Evolutionary conservation across 2,329 filamentous ascomycete species (phyloP), one percentile per base, ranked within the genome.

Genomic region (Fusarium sp.): DNA sequence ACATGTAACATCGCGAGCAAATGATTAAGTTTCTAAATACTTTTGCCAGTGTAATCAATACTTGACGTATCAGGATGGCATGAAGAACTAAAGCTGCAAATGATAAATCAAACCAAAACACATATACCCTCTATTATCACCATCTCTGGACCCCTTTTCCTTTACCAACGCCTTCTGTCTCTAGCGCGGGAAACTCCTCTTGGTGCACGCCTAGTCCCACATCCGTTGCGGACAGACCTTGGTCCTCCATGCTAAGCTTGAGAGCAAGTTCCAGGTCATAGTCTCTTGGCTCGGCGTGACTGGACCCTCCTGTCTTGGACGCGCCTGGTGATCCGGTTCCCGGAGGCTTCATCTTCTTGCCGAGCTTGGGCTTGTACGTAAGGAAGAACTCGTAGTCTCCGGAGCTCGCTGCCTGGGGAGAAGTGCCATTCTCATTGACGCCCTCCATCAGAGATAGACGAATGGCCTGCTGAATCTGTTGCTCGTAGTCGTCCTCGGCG

Each of bases 381-480:
- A 89, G 80, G 15, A 84, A 80, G 48, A 86, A 84, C 39, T 87
- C 85, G 63, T 84, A 86, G 17, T 85, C 85, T 18, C 82, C 81
- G 10, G 81, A 82, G 63, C 81, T 84, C 63, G 81, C 80, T 22
- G 77, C 84, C 11, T 74, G 79, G 0, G 85, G 82, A 5, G 84
- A 85, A 43, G 82, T 79, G 2, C 80, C 82, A 3, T 75, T 72
- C 28, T 86, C 85, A 54, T 86, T 83, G 38, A 83, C 82, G 7
- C 83, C 83, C 68, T 91, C 88, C 52, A 90, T 79, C 8, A 91
- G 78, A 3, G 87, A 90, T 11, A 91, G 79, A 0, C 88, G 85
- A 39, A 91, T 88, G 2, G 89, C 89, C 54, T 87, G 84, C 77
- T 90, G 88, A 11, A 91, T 84, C 72, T 89, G 87, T 51, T 84